Conservation (phyloP, 257 asterid species). For the Plectranthus barbatus region DNA sequence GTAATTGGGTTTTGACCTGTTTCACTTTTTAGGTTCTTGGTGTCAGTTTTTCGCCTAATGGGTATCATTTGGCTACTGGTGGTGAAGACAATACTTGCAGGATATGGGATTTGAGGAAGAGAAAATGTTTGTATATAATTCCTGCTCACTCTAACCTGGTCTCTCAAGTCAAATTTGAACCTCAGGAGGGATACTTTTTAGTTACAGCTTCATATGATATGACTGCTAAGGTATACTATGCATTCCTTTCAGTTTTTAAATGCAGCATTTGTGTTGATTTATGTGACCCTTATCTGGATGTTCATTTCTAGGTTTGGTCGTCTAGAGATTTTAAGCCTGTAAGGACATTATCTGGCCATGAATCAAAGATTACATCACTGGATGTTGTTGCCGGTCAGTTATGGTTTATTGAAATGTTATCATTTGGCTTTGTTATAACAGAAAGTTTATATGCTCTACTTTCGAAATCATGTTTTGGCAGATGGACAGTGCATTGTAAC, state of each 20-base stretch:
- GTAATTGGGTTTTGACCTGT: not conserved
- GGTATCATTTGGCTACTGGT: constrained; percentile 91
- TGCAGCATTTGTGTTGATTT: not conserved
- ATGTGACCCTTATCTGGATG: constrained; percentile 7
- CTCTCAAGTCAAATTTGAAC: constrained; percentile 92
- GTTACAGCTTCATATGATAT: constrained; percentile 84
- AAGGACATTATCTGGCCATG: constrained; percentile 75
- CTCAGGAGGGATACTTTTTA: constrained; percentile 85
- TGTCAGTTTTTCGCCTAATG: constrained; percentile 83
- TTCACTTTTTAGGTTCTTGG: constrained; percentile 56
- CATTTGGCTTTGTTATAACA: not conserved
- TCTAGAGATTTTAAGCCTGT: constrained; percentile 83
- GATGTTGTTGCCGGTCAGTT: constrained; percentile 68
- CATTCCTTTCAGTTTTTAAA: not conserved
- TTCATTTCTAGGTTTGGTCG: constrained; percentile 67
- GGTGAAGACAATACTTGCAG: constrained; percentile 98
- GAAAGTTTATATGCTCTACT: too few relatives aligned
- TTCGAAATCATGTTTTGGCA: constrained; percentile 19
- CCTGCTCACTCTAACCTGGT: constrained; percentile 93
- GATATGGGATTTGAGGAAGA: constrained; percentile 89
- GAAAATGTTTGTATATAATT: constrained; percentile 58
- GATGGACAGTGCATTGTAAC: constrained; percentile 78
- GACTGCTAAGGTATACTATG: constrained; percentile 66
- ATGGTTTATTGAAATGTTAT: too few relatives aligned
- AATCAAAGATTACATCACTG: constrained; percentile 74